These are phyloP conservation scores for Phytophthora ramorum DNA, from an alignment of 352 stramenopile species.

Conservation along the genomic window DNA sequence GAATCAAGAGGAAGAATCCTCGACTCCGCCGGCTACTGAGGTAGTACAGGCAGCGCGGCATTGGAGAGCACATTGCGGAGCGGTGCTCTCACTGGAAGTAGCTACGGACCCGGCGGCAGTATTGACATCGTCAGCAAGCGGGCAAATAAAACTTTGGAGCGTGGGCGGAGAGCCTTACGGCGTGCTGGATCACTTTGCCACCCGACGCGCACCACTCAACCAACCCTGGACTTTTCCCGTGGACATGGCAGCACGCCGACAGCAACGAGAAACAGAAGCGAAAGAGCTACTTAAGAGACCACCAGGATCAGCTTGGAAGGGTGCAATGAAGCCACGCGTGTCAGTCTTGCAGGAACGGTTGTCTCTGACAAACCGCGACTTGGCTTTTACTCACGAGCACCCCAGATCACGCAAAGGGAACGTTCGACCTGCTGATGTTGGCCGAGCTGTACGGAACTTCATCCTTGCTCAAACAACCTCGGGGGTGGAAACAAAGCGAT, in stretches of 20 bases:
- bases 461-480: slow-evolving; percentile 47
- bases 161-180: slow-evolving; percentile 48
- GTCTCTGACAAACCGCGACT: slow-evolving; percentile 46
- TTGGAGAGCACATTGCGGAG: slow-evolving; percentile 53
- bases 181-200: slow-evolving; percentile 74
- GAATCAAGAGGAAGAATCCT: not conserved
- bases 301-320: slow-evolving; percentile 28
- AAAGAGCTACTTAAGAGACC: slow-evolving; percentile 45
- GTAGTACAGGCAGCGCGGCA: slow-evolving; percentile 12
- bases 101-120: slow-evolving; percentile 47
- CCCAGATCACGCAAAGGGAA: slow-evolving; percentile 22
- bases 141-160: slow-evolving; percentile 72
- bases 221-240: slow-evolving; percentile 67
- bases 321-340: slow-evolving; percentile 35
- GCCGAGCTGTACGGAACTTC: slow-evolving; percentile 52
- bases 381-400: slow-evolving; percentile 20
- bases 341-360: slow-evolving; percentile 61
- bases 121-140: slow-evolving; percentile 55
- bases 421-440: slow-evolving; percentile 40
- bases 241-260: slow-evolving; percentile 49
- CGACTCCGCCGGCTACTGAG: slow-evolving; percentile 3
- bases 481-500: slow-evolving; percentile 3
- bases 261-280: slow-evolving; percentile 48
- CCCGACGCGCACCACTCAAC: slow-evolving; percentile 49
- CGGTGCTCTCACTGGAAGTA: slow-evolving; percentile 51